phyloP scores from a whole-genome alignment of 2,329 filamentous ascomycete species.

The Mycosphaerella arachidis region DNA sequence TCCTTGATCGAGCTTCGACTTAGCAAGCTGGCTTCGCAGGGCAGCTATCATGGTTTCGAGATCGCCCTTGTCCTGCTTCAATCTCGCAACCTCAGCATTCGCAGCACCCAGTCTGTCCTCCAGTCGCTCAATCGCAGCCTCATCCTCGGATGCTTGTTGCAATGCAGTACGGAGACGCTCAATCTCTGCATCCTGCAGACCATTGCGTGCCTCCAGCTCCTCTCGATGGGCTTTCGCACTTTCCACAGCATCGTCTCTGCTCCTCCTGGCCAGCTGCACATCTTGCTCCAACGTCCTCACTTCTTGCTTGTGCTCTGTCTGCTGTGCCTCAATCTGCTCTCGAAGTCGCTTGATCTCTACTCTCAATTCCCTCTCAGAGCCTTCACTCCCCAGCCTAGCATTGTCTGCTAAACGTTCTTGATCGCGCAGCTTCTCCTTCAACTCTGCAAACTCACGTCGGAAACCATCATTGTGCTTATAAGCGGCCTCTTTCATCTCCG shows the following conservation, averaged over 20 bases:
- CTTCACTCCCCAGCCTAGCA: slow-evolving; percentile 7
- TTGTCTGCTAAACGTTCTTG: slow-evolving; percentile 13
- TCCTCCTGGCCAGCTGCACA: slow-evolving; percentile 21
- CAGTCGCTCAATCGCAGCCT: slow-evolving; percentile 20
- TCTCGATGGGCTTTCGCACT: slow-evolving; percentile 17
- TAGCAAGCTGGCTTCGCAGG: slow-evolving; percentile 14
- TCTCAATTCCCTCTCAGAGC: slow-evolving; percentile 11
- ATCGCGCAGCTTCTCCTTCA: slow-evolving; percentile 21
- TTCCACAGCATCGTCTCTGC: slow-evolving; percentile 22
- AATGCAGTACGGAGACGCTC: slow-evolving; percentile 21
- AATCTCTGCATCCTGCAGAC: slow-evolving; percentile 20
- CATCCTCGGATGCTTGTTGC: slow-evolving; percentile 15
- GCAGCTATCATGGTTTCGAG: slow-evolving; percentile 13
- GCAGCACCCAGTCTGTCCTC: slow-evolving; percentile 18
- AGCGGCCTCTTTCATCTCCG: slow-evolving; percentile 24
- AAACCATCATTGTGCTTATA: slow-evolving; percentile 23
- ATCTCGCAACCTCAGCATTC: slow-evolving; percentile 20
- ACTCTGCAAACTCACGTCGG: slow-evolving; percentile 18
- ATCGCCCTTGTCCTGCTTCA: slow-evolving; percentile 13
- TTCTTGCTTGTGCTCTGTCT: slow-evolving; percentile 14
- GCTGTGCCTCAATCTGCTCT: slow-evolving; percentile 18
- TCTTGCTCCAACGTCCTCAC: slow-evolving; percentile 19
- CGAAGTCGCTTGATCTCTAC: slow-evolving; percentile 20
- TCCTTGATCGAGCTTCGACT: slow-evolving; percentile 13
- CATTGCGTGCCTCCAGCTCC: slow-evolving; percentile 23